Percentiles rank a stretch among this genome's conserved stretches.
phyloP scores from a whole-genome alignment of 2,329 filamentous ascomycete species.

The Stemphylium lycopersici region DNA sequence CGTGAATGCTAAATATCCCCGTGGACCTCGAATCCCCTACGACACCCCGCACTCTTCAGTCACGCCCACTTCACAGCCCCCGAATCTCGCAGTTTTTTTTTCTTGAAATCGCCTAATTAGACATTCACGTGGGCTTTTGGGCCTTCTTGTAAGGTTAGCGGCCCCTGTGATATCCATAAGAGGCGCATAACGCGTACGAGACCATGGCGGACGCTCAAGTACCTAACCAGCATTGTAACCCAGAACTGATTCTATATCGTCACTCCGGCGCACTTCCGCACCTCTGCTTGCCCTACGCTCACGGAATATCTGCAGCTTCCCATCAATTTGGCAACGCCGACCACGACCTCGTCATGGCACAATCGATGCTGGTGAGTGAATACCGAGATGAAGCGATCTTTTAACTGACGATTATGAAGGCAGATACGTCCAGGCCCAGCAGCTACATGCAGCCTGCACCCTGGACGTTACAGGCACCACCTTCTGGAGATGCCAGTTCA shows the following conservation, averaged over 20 bases:
- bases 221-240: conserved; percentile 7
- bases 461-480: conserved; percentile 16
- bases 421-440: conserved; percentile 16
- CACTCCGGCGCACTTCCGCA: conserved; percentile 7
- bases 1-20: conserved; percentile 26
- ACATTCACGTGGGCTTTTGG: conserved; percentile 16
- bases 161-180: conserved; percentile 9
- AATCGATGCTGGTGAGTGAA: conserved; percentile 22
- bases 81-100: background rate
- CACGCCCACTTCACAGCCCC: conserved; percentile 20
- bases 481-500: conserved; percentile 3
- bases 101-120: background rate
- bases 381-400: background rate
- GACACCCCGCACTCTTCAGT: conserved; percentile 21
- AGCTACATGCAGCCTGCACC: conserved; percentile 1
- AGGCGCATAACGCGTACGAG: conserved; percentile 4
- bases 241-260: conserved; percentile 2
- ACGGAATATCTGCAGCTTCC: background rate
- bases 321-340: background rate
- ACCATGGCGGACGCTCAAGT: conserved; percentile 24
- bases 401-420: conserved; percentile 12
- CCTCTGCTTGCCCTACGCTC: conserved; percentile 3
- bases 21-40: conserved; percentile 13
- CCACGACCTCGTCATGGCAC: conserved; percentile 19
- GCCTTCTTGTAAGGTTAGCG: conserved; percentile 15